Conservation (phyloP, 2,329 filamentous ascomycete genomes). For the Myotisia sp. region DNA sequence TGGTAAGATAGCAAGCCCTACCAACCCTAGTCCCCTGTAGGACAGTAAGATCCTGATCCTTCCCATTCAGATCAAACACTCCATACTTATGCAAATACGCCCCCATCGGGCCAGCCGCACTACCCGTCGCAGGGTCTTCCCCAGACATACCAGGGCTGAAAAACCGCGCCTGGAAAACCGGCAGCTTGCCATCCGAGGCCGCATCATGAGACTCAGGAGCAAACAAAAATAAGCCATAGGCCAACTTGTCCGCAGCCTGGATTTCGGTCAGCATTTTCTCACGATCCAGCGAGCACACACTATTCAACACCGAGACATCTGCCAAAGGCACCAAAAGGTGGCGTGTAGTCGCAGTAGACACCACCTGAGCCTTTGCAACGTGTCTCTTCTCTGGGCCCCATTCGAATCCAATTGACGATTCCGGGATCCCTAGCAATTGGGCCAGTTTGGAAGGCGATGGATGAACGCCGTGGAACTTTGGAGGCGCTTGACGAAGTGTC, state of each 20-base stretch:
- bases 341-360: conserved; percentile 12
- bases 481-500: conserved; percentile 8
- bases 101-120: conserved; percentile 13
- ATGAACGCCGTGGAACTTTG: conserved; percentile 8
- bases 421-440: conserved; percentile 7
- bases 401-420: conserved; percentile 7
- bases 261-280: conserved; percentile 10
- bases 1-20: conserved; percentile 11
- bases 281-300: conserved; percentile 6
- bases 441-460: conserved; percentile 6
- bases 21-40: conserved; percentile 12
- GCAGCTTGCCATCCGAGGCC: background rate
- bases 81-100: conserved; percentile 10
- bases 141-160: conserved; percentile 15
- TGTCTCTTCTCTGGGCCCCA: conserved; percentile 2
- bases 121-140: conserved; percentile 15
- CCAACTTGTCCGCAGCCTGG: conserved; percentile 5
- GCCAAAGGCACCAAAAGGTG: conserved; percentile 12
- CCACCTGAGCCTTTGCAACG: conserved; percentile 5
- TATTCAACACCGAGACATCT: conserved; percentile 8
- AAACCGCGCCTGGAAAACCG: conserved; percentile 12
- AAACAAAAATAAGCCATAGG: conserved; percentile 13
- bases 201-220: background rate
- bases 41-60: conserved; percentile 7
- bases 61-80: background rate